A percentile compares a stretch with the other conserved stretches of the same genome.
phyloP scores from a whole-genome alignment of 208 protist genomes.

The Trypanosoma scelopori region DNA sequence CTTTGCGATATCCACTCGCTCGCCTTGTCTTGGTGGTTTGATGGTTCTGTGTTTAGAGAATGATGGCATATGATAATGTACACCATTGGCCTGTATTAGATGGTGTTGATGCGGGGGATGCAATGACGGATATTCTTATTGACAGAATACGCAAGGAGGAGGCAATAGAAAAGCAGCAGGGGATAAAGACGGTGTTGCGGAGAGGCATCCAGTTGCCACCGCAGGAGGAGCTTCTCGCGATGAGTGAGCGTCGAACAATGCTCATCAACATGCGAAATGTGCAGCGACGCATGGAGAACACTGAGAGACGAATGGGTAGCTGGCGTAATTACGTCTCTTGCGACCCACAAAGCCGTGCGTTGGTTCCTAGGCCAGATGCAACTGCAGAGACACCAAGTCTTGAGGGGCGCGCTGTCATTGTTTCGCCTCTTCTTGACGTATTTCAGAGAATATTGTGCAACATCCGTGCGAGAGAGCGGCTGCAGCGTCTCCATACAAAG shows the following conservation, averaged over 20 bases:
- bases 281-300: slow-evolving; percentile 5
- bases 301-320: slow-evolving; percentile 5
- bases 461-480: slow-evolving; percentile 20
- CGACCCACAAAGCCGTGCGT: background rate
- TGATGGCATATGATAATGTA: background rate
- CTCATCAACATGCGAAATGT: slow-evolving; percentile 1
- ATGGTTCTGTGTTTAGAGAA: background rate
- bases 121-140: slow-evolving; percentile 3
- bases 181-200: slow-evolving; percentile 19
- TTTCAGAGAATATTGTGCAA: slow-evolving; percentile 29
- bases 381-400: slow-evolving; percentile 14
- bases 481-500: slow-evolving; percentile 12
- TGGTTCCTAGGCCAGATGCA: background rate
- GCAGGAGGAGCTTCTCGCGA: slow-evolving; percentile 3
- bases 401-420: slow-evolving; percentile 22
- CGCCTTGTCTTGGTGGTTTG: background rate
- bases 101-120: background rate
- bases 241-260: slow-evolving; percentile 7
- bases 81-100: background rate
- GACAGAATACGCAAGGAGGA: slow-evolving; percentile 17
- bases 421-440: slow-evolving; percentile 23
- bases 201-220: slow-evolving; percentile 18
- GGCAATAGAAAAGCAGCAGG: slow-evolving; percentile 12
- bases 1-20: background rate
- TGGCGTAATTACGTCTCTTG: slow-evolving; percentile 24